Evolutionary conservation across 805 yeast species (phyloP), one percentile per base, ranked within the genome.

Genomic region (Candida insectalens): DNA sequence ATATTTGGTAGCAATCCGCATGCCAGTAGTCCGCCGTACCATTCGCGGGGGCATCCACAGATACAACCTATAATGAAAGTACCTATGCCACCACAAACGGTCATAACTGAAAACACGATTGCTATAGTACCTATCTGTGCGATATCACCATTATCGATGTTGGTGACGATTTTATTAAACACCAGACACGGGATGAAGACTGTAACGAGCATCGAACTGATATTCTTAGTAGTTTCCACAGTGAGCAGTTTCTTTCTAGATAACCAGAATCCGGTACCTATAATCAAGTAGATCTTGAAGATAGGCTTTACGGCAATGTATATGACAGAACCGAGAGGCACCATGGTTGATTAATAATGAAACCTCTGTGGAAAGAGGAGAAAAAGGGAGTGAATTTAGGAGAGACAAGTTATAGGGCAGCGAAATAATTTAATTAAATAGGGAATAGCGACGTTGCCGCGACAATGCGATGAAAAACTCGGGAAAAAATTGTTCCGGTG

Each of bases 241-340:
- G 80, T 65, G 4, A 83, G 57, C 16, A 82, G 67, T 43, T 81
- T 77, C 41, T 57, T 63, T 41, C 63, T 71, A 2, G 89, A 83
- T 4, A 85, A 57, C 29, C 64, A 52, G 43, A 63, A 77, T 4
- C 95, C 95, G 6, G 74, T 57, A 2, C 67, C 75, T 4, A 82
- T 71, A 46, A 82, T 79, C 44, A 82, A 56, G 46, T 83, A 81
- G 42, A 84, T 81, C 54, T 85, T 85, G 56, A 83, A 68, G 36
- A 84, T 77, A 7, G 95, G 95, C 59, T 83, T 85, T 29, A 81
- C 78, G 0, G 94, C 73, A 12, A 83, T 69, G 57, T 80, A 84
- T 3, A 85, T 79, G 21, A 83, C 74, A 22, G 65, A 65, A 9
- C 92, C 89, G 19, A 78, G 45, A 1, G 64, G 25, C 5, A 37